Evolutionary conservation across 2,329 filamentous ascomycete species (phyloP), one percentile per base, ranked within the genome.

Genomic region (Cadophora malorum): DNA sequence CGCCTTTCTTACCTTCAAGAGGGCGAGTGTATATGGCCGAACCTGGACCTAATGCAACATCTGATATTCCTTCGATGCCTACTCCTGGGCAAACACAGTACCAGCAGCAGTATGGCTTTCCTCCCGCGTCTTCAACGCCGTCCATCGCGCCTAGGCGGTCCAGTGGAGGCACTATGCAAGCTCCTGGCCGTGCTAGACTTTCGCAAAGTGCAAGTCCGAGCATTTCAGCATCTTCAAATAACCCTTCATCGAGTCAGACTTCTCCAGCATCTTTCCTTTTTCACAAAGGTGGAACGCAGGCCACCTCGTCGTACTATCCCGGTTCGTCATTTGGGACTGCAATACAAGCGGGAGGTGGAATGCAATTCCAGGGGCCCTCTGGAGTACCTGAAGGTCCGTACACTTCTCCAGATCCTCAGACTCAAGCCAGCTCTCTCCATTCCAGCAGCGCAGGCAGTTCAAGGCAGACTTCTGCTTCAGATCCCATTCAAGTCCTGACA

Each of bases 151-250:
- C 68, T 61, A 73, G 74, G 74, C 77, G 66, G 70, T 73, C 71
- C 38, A 80, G 74, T 61, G 70, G 68, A 55, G 76, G 76, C 62
- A 75, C 65, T 60, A 75, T 80, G 79, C 74, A 82, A 79, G 73
- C 79, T 73, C 71, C 81, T 78, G 72, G 81, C 75, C 21, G 79
- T 75, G 63, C 79, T 74, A 72, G 76, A 25, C 72, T 73, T 16
- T 77, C 76, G 21, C 74, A 77, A 76, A 80, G 81, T 69, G 76
- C 79, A 52, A 84, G 83, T 74, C 83, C 83, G 2, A 81, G 78
- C 60, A 81, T 84, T 68, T 80, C 83, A 64, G 78, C 83, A 74
- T 80, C 83, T 8, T 82, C 82, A 10, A 83, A 83, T 68, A 81
- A 76, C 33, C 79, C 77, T 45, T 78, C 78, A 21, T 79, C 78